phyloP scores from a whole-genome alignment of 1,284 basidiomycete genomes.

The Hemileccinum hortonii region DNA sequence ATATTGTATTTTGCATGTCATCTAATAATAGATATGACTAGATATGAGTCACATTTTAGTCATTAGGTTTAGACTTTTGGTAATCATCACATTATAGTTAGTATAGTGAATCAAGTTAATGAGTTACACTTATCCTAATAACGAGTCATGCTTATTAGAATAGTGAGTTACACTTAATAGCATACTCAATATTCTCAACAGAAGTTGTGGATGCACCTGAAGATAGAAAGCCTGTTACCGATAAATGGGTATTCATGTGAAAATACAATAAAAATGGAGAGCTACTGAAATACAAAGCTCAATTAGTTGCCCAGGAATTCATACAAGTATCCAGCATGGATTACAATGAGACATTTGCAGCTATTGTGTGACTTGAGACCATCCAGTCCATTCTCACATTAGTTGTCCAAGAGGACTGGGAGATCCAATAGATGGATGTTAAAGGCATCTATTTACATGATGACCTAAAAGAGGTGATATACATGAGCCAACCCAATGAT shows the following conservation, averaged over 20 bases:
- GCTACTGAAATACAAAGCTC: constrained; percentile 8
- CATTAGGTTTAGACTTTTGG: no score
- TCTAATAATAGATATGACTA: no score
- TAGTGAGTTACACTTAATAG: no score
- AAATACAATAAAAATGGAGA: constrained; percentile 9
- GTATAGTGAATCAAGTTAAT: no score
- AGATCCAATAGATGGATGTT: constrained; percentile 31
- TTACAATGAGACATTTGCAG: neutral
- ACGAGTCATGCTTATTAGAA: no score
- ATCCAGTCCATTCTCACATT: neutral
- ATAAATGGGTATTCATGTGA: constrained; percentile 8
- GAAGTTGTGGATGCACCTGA: neutral
- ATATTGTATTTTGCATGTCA: no score
- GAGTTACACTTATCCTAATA: no score
- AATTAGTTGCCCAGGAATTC: constrained; percentile 4
- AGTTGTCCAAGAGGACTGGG: neutral
- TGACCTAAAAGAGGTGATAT: constrained; percentile 39
- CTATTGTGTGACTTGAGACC: neutral
- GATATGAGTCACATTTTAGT: no score
- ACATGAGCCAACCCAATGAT: constrained; percentile 38
- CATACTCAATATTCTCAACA: no score
- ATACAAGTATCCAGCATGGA: neutral
- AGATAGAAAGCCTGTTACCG: neutral
- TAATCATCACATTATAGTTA: no score
- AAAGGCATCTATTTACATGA: constrained; percentile 39